Base-by-base conservation (phyloP, 805 yeast species). In the Kuraishia capsulata region DNA sequence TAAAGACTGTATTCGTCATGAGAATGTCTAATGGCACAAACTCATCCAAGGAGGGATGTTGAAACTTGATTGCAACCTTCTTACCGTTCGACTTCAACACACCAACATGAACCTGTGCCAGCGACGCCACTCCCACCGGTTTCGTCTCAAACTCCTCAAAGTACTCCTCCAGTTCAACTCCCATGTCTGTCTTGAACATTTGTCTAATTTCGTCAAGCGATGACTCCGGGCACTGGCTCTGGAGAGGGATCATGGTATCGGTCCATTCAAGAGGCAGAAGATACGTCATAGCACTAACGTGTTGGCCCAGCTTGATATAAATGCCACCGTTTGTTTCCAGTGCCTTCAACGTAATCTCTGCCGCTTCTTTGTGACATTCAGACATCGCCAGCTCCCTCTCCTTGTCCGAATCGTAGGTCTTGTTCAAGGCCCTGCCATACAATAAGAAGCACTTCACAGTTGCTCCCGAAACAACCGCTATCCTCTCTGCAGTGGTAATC, bases 191-290 rank as follows among this genome's bases (percentile, higher is more conserved):
- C 34, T 54, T 49, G 49, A 92, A 78, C 82, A 92, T 73, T 13
- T 64, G 63, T 31, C 69, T 64, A 17, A 92, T 76, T 30, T 83
- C 87, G 35, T 75, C 84, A 23, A 76, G 48, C 0, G 88, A 72
- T 1, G 95, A 81, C 46, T 70, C 65, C 0, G 98, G 97, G 55
- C 97, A 90, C 52, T 75, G 73, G 50, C 89, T 95, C 53, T 90
- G 97, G 38, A 92, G 63, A 2, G 96, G 95, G 25, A 81, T 69
- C 96, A 92, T 92, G 0, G 97, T 80, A 13, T 77, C 76, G 1
- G 97, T 90, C 99, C 99, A 92, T 59, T 92, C 96, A 4, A 64
- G 65, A 0, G 99, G 98, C 36, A 92, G 64, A 24, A 92, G 63
- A 58, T 92, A 92, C 1, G 96, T 85, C 73, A 92, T 70, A 0